A percentile compares a stretch with the other conserved stretches of the same genome.
Evolutionary conservation across 768 basidiomycete genomes (phyloP).

Genomic region (Rhodotorula graminis): DNA sequence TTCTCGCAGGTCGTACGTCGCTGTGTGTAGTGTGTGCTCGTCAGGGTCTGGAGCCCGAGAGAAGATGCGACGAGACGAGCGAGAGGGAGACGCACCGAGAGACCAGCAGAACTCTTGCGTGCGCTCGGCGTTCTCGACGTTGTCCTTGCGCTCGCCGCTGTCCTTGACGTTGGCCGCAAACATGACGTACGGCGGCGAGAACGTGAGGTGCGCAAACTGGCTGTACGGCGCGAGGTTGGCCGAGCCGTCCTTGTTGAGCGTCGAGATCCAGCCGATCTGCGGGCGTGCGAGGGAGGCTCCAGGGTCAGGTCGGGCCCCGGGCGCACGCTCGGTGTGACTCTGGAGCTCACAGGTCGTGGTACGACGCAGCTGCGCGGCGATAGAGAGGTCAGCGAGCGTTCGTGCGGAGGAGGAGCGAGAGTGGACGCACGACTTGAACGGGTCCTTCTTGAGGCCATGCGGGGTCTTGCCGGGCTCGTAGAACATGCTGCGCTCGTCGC

Average conservation of each 20-base stretch:
- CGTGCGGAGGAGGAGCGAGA: background rate
- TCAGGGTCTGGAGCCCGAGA: no score
- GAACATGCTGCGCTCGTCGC: slow-evolving; percentile 3
- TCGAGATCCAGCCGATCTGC: slow-evolving; percentile 25
- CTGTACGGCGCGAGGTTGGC: slow-evolving; percentile 14
- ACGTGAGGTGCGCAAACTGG: slow-evolving; percentile 11
- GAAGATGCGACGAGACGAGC: no score
- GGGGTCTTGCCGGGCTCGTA: slow-evolving; percentile 13
- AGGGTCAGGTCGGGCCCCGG: no score
- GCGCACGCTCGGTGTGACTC: no score
- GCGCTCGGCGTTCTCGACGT: slow-evolving; percentile 1
- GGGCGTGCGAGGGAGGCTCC: background rate
- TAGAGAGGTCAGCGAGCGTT: background rate
- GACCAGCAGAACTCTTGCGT: slow-evolving; percentile 19
- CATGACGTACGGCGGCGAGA: slow-evolving; percentile 15
- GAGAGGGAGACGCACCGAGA: background rate
- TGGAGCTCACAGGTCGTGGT: slow-evolving; percentile 1
- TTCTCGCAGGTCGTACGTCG: slow-evolving; percentile 14
- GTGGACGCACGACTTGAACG: slow-evolving; percentile 11
- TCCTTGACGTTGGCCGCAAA: slow-evolving; percentile 10
- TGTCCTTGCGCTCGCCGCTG: slow-evolving; percentile 5
- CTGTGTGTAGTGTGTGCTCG: background rate
- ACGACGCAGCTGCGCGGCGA: slow-evolving; percentile 3
- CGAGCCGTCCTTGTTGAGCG: slow-evolving; percentile 3
- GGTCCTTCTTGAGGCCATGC: slow-evolving; percentile 12